These are phyloP conservation scores for Colletotrichum sp. DNA, from an alignment of 2,329 filamentous ascomycete genomes.

Conservation along the genomic window DNA sequence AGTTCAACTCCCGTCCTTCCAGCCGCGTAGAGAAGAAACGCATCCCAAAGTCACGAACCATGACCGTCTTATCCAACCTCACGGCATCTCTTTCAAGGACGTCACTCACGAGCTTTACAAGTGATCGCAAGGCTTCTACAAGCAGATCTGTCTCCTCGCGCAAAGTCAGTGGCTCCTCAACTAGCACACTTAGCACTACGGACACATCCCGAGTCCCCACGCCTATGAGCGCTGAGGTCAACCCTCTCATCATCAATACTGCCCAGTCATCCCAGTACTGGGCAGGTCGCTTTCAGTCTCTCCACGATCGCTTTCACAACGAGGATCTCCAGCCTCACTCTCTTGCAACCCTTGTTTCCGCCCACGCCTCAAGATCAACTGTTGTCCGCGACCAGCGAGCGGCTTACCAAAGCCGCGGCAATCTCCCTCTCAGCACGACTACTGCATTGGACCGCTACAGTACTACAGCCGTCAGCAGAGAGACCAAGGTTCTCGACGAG, in stretches of 20 bases:
- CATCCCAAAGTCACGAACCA: slow-evolving; percentile 50
- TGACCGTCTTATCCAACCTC: slow-evolving; percentile 49
- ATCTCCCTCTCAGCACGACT: slow-evolving; percentile 16
- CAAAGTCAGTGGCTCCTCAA: slow-evolving; percentile 19
- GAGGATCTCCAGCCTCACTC: slow-evolving; percentile 31
- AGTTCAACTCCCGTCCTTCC: neutral
- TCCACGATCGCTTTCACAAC: slow-evolving; percentile 57
- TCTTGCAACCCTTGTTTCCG: neutral
- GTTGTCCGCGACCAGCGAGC: neutral
- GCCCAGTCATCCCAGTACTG: slow-evolving; percentile 61
- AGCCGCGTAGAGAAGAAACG: slow-evolving; percentile 4
- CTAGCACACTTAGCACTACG: slow-evolving; percentile 9
- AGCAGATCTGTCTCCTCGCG: neutral
- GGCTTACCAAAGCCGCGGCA: neutral
- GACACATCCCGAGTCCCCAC: neutral
- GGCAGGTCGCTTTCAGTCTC: slow-evolving; percentile 64
- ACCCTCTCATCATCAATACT: slow-evolving; percentile 34
- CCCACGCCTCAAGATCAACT: slow-evolving; percentile 3
- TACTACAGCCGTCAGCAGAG: neutral
- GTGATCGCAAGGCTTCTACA: neutral
- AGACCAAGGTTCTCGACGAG: slow-evolving; percentile 2
- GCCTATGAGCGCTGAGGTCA: neutral
- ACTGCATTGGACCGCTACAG: slow-evolving; percentile 12
- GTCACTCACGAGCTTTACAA: slow-evolving; percentile 6
- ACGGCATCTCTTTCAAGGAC: slow-evolving; percentile 48